Evolutionary conservation across 75 land plant species (phyloP).

Genomic region (Cunninghamia lanceolata): DNA sequence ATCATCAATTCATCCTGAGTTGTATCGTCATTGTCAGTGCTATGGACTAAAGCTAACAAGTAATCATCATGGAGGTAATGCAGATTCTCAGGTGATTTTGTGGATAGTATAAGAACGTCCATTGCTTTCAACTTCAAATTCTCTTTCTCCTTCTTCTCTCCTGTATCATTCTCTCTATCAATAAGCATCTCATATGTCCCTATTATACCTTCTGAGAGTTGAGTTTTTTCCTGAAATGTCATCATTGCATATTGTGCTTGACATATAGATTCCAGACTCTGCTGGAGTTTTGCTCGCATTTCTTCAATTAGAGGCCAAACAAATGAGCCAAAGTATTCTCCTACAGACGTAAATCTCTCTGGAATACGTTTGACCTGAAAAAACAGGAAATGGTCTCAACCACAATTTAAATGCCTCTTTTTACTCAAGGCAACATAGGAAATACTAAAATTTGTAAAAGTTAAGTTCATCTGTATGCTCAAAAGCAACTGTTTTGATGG

Average conservation of each 20-base stretch:
- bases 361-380: too few species aligned
- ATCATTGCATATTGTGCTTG: slow-evolving; percentile 34
- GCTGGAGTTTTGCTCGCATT: too few species aligned
- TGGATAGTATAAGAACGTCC: slow-evolving; percentile 37
- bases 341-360: too few species aligned
- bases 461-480: neutral
- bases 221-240: neutral
- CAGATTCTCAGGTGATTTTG: slow-evolving; percentile 19
- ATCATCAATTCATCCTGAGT: neutral
- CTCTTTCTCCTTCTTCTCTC: neutral
- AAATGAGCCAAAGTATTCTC: too few species aligned
- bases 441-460: neutral
- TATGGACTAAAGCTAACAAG: neutral
- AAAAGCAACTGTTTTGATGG: neutral
- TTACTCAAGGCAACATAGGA: neutral
- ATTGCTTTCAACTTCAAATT: slow-evolving; percentile 12
- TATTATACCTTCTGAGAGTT: slow-evolving; percentile 7
- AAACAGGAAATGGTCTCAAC: neutral
- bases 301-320: too few species aligned
- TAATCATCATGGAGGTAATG: neutral
- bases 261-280: slow-evolving; percentile 2
- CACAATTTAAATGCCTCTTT: neutral
- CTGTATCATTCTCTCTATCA: neutral
- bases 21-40: neutral
- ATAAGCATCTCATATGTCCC: neutral